phyloP scores from a whole-genome alignment of 805 yeast genomes.

The Metschnikowia chrysomelidarum region DNA sequence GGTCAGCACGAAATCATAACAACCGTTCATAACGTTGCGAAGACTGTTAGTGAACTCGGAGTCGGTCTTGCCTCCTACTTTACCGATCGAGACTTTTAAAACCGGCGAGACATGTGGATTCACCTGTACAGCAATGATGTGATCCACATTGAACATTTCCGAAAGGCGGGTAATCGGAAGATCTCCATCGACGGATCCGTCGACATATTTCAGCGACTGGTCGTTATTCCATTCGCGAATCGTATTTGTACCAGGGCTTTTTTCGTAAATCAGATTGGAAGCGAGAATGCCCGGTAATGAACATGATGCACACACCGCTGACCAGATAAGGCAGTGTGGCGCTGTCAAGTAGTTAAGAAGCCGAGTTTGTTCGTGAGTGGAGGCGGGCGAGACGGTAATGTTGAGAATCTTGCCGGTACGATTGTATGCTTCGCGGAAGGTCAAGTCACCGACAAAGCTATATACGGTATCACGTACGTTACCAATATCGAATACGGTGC shows the following conservation, averaged over 20 bases:
- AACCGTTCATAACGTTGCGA: conserved; percentile 49
- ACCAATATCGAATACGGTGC: conserved; percentile 82
- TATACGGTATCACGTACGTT: conserved; percentile 73
- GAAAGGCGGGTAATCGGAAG: conserved; percentile 85
- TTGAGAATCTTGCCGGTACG: conserved; percentile 91
- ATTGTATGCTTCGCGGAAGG: conserved; percentile 92
- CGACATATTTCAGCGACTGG: conserved; percentile 77
- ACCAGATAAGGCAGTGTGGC: conserved; percentile 80
- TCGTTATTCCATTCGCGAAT: conserved; percentile 79
- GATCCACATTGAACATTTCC: conserved; percentile 97
- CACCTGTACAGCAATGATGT: conserved; percentile 95
- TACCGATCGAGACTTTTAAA: conserved; percentile 62
- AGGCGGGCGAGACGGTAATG: conserved; percentile 90
- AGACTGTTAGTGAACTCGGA: conserved; percentile 55
- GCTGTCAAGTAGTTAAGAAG: conserved; percentile 77
- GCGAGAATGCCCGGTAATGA: conserved; percentile 91
- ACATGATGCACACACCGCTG: conserved; percentile 91
- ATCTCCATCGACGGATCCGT: conserved; percentile 95
- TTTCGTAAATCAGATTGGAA: conserved; percentile 80
- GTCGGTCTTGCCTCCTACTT: conserved; percentile 69
- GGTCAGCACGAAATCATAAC: conserved; percentile 58
- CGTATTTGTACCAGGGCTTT: conserved; percentile 68
- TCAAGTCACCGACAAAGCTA: conserved; percentile 79
- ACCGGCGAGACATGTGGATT: conserved; percentile 95
- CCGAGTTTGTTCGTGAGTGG: conserved; percentile 87